Percentiles rank a stretch among this genome's conserved stretches.
phyloP scores from a whole-genome alignment of 805 yeast genomes.

The Candida sanyiensis region DNA sequence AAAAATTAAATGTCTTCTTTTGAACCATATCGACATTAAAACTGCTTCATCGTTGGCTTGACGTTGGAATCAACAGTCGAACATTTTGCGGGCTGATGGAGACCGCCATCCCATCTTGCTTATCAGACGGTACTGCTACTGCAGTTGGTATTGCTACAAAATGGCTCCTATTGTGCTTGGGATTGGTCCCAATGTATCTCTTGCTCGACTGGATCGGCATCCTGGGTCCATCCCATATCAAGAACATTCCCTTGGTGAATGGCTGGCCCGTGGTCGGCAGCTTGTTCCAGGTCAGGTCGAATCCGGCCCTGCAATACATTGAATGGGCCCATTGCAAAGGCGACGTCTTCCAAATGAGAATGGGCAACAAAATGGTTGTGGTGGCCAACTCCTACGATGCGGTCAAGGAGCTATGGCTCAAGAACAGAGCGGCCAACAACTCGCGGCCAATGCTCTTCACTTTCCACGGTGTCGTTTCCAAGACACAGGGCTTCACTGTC shows the following conservation, averaged over 20 bases:
- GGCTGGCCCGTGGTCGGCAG: conserved; percentile 50
- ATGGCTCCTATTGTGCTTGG: not conserved
- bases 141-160: too few relatives aligned
- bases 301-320: conserved; percentile 46
- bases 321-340: conserved; percentile 38
- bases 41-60: too few relatives aligned
- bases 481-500: conserved; percentile 51
- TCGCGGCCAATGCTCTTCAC: conserved; percentile 66
- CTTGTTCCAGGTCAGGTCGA: conserved; percentile 35
- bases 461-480: conserved; percentile 57
- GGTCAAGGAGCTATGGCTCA: conserved; percentile 48
- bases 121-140: too few relatives aligned
- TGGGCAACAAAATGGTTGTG: conserved; percentile 52
- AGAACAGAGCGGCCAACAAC: conserved; percentile 45
- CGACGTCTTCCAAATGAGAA: conserved; percentile 52
- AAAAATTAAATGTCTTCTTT: too few relatives aligned
- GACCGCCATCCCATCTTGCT: too few relatives aligned
- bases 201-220: conserved; percentile 20
- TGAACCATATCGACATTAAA: too few relatives aligned
- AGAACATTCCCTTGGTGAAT: conserved; percentile 38
- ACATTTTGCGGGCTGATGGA: too few relatives aligned
- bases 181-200: not conserved
- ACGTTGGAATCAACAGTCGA: too few relatives aligned
- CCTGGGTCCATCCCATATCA: conserved; percentile 28
- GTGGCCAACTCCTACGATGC: conserved; percentile 63